Percentiles rank a stretch among this genome's conserved stretches.
phyloP scores from a whole-genome alignment of 257 asterid genomes.

The Solanum chilense region DNA sequence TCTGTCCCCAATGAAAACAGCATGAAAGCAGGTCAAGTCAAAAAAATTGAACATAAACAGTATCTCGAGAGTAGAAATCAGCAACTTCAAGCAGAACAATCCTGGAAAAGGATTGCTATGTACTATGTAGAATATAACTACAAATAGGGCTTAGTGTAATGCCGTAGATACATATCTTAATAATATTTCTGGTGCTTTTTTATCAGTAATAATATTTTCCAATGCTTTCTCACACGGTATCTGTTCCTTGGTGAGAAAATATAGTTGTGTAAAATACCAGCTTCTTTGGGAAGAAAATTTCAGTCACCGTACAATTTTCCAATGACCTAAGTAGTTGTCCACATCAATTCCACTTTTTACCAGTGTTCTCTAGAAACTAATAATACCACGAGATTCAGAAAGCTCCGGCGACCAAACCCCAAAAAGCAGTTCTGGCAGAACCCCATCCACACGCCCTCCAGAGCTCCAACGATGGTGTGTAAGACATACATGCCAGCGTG shows the following conservation, averaged over 20 bases:
- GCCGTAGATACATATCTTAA: neutral
- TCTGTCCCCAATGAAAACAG: conserved; percentile 39
- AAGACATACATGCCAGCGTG: neutral
- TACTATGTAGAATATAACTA: neutral
- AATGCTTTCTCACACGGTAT: neutral
- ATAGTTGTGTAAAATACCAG: neutral
- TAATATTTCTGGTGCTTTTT: neutral
- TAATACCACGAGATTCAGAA: neutral
- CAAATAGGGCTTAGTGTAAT: neutral
- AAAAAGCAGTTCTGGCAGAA: neutral
- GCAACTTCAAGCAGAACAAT: neutral
- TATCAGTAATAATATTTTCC: neutral
- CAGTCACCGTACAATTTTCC: neutral
- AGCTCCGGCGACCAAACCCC: neutral
- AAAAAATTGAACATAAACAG: neutral
- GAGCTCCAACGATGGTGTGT: neutral
- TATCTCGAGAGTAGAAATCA: neutral
- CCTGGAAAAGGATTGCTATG: neutral
- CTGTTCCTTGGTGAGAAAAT: neutral
- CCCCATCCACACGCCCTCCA: neutral
- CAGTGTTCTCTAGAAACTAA: neutral
- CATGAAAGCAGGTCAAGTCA: neutral
- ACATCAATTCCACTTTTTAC: neutral
- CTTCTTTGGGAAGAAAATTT: neutral
- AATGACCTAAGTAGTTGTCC: neutral